phyloP scores from a whole-genome alignment of 345 rosid genomes.

The Eucalyptus microcorys region DNA sequence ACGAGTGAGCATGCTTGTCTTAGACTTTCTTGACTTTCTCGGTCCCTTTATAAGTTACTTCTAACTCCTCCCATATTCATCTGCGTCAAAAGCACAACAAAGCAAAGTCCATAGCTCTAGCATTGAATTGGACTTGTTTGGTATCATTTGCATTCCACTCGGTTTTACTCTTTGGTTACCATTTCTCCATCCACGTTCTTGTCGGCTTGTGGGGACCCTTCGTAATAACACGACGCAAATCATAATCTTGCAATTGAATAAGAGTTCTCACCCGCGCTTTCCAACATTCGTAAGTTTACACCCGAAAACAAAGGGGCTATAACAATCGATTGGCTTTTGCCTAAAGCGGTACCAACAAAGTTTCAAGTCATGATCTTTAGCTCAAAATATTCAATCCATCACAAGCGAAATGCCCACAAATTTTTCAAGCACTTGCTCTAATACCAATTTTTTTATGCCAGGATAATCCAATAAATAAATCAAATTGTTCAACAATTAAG shows the following conservation, averaged over 20 bases:
- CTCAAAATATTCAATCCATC: background rate
- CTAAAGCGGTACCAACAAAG: background rate
- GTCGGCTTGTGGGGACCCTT: too few relatives aligned
- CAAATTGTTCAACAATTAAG: too few relatives aligned
- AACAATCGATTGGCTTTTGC: background rate
- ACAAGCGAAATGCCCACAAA: rapidly evolving
- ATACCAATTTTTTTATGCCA: too few relatives aligned
- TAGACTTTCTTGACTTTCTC: background rate
- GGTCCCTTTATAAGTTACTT: background rate
- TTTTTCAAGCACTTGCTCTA: too few relatives aligned
- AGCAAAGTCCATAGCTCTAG: background rate
- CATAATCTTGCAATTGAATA: background rate
- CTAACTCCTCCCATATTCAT: background rate
- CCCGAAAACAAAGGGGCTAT: background rate
- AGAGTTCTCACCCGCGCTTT: background rate
- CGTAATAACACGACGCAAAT: too few relatives aligned
- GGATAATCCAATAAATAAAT: too few relatives aligned
- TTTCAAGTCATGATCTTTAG: background rate
- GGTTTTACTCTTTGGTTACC: too few relatives aligned
- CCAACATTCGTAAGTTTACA: background rate
- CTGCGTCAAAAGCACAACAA: too few relatives aligned
- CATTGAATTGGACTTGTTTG: background rate
- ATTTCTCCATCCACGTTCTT: too few relatives aligned
- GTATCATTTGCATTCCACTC: too few relatives aligned
- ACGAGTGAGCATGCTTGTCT: background rate